Base-by-base conservation (phyloP, 257 asterid species). In the Striga asiatica region DNA sequence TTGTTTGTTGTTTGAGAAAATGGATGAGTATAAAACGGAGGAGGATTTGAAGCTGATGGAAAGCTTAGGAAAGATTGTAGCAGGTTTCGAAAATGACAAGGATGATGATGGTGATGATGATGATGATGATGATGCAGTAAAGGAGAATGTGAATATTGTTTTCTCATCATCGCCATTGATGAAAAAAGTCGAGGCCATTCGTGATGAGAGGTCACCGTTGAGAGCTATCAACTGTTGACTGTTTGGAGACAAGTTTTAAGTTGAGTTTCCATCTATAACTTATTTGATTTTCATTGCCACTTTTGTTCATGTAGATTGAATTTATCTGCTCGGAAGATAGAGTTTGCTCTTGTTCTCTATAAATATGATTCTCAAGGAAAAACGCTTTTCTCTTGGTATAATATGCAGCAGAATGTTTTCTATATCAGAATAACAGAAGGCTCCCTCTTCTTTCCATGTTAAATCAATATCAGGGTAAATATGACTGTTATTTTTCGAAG, bases 131-230 rank as follows among this genome's bases (percentile, higher is more conserved):
- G 72, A 68, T 21, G 29, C 76, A 10, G 46, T 28, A 11, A 81
- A 84, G 71, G 95, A 92, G 75, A 92, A 92, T 22, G 20, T 53
- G 35, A 57, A 22, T 34, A 22, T 27, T 53, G 32, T 39, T 19
- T 17, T 13, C 2, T 53, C 82, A 13, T 46, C 82, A 16, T 76
- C 83, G 22, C 74, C 83, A 7, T 39, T 43, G 60, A 62, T 37
- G 79, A 84, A 75, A 72, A 80, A 68, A 70, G 77, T 54, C 51
- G 95, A 80, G 71, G 76, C 61, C 50, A 61, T 58, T 29, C 49
- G 24, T 67, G 86, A 75, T 21, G 83, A 70, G 58, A 74, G 95
- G 60, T 77, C 82, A 19, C 95, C 94, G 13, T 68, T 91, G 54
- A 80, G 85, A 75, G 64, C 84, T 63, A 62, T 87, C 71, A 82